Percentiles rank a stretch among this genome's conserved stretches.
Evolutionary conservation across 225 moss, liverwort and hornwort species (phyloP).

Genomic region (Polytrichum formosum): DNA sequence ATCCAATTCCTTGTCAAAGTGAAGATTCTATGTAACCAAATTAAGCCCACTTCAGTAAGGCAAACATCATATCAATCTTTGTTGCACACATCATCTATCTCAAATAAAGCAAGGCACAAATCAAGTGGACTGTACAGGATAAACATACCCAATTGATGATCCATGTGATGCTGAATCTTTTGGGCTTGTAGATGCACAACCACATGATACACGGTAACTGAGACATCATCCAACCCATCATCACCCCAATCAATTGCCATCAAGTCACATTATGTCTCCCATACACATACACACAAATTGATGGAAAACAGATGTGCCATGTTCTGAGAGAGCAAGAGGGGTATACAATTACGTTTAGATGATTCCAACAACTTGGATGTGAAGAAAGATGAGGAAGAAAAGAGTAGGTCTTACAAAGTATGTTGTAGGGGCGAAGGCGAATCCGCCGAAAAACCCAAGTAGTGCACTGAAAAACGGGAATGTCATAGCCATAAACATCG

Average conservation of each 20-base stretch:
- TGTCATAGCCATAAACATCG: slow-evolving; percentile 40
- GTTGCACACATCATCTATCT: neutral
- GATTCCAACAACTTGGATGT: too few relatives aligned
- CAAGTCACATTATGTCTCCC: too few relatives aligned
- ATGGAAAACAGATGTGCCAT: too few relatives aligned
- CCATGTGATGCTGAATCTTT: slow-evolving; percentile 7
- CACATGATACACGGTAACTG: slow-evolving; percentile 20
- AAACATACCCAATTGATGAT: slow-evolving; percentile 8
- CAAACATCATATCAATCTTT: too few relatives aligned
- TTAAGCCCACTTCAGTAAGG: neutral
- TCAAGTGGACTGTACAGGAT: neutral
- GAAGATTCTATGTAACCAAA: neutral
- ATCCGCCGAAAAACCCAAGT: slow-evolving; percentile 59
- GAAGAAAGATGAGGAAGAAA: too few relatives aligned
- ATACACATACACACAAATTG: too few relatives aligned
- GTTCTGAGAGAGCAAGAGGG: too few relatives aligned
- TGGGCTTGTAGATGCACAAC: slow-evolving; percentile 13
- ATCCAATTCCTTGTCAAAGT: too few relatives aligned
- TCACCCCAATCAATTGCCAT: too few relatives aligned
- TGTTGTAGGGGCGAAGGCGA: slow-evolving; percentile 58
- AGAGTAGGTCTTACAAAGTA: slow-evolving; percentile 40
- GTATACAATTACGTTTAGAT: too few relatives aligned
- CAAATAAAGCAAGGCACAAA: neutral
- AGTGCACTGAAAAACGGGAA: slow-evolving; percentile 57
- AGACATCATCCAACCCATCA: neutral